These are phyloP conservation scores for Alternaria burnsii DNA, from an alignment of 2,329 filamentous ascomycete genomes.

Conservation along the genomic window DNA sequence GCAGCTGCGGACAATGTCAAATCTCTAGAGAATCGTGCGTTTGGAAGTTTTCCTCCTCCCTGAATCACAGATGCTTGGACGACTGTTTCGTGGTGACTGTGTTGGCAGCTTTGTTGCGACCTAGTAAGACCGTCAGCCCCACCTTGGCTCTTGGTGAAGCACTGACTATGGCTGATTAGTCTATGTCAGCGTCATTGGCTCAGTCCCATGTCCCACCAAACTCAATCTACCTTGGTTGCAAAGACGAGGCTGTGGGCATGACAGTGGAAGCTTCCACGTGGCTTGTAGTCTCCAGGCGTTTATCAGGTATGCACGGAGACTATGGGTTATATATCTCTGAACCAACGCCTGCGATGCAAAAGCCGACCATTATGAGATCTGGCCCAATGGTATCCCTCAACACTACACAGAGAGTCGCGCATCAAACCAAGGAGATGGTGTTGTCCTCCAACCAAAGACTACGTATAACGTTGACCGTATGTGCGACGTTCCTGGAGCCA, in stretches of 20 bases:
- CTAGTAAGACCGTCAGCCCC: slow-evolving; percentile 12
- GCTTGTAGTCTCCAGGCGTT: neutral
- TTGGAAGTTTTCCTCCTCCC: too few species aligned
- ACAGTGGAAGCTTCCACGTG: neutral
- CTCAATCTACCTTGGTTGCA: neutral
- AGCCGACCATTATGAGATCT: neutral
- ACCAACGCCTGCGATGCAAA: neutral
- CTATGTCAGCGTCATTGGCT: slow-evolving; percentile 12
- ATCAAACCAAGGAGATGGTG: neutral
- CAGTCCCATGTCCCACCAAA: neutral
- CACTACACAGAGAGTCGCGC: neutral
- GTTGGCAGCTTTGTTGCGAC: slow-evolving; percentile 3
- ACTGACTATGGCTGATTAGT: slow-evolving; percentile 5
- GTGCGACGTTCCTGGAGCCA: slow-evolving; percentile 7
- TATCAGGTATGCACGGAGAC: neutral
- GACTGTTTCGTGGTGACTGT: neutral
- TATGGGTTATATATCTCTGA: neutral
- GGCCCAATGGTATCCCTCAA: neutral
- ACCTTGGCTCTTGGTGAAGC: slow-evolving; percentile 3
- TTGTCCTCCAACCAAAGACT: neutral
- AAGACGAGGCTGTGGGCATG: neutral
- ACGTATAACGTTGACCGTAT: neutral
- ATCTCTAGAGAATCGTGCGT: neutral
- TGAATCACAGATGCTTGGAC: neutral
- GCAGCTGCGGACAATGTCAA: neutral